phyloP scores from a whole-genome alignment of 176 grass and related monocot species.

The Musa beccarii region DNA sequence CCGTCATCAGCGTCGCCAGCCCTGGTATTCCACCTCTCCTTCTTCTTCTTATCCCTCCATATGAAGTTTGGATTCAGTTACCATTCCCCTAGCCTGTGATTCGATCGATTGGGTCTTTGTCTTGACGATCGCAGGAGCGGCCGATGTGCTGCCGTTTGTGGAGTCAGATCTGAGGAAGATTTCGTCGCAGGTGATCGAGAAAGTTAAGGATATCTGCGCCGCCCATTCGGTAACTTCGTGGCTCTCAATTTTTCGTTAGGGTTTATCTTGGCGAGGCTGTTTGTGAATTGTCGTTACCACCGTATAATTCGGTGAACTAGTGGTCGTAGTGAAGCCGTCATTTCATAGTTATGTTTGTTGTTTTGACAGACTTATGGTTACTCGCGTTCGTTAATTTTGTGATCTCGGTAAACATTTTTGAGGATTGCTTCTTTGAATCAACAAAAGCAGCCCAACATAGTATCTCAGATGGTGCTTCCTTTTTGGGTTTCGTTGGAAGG shows the following conservation, averaged over 20 bases:
- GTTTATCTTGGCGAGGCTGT: background rate
- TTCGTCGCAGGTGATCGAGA: slow-evolving; percentile 37
- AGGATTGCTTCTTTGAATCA: too few species aligned
- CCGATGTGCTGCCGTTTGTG: slow-evolving; percentile 56
- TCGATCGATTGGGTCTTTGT: background rate
- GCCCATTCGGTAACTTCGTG: slow-evolving; percentile 6
- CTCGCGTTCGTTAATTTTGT: too few species aligned
- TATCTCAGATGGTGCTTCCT: too few species aligned
- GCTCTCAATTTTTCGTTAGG: background rate
- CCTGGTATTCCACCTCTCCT: slow-evolving; percentile 25
- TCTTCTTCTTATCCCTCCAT: background rate
- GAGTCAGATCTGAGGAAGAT: slow-evolving; percentile 51
- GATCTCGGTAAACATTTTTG: too few species aligned
- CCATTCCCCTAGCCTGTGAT: background rate
- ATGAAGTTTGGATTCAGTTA: background rate
- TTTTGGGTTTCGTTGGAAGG: too few species aligned
- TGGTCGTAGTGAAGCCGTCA: too few species aligned
- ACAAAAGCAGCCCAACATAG: too few species aligned
- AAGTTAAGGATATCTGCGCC: slow-evolving; percentile 53
- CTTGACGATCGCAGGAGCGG: slow-evolving; percentile 29
- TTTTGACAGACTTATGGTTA: too few species aligned
- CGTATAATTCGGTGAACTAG: too few species aligned
- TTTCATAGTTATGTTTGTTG: too few species aligned
- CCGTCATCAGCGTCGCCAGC: slow-evolving; percentile 57
- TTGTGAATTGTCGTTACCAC: too few species aligned